Conservation (phyloP, 2,329 filamentous ascomycete genomes). For the Diaporthe longicolla region DNA sequence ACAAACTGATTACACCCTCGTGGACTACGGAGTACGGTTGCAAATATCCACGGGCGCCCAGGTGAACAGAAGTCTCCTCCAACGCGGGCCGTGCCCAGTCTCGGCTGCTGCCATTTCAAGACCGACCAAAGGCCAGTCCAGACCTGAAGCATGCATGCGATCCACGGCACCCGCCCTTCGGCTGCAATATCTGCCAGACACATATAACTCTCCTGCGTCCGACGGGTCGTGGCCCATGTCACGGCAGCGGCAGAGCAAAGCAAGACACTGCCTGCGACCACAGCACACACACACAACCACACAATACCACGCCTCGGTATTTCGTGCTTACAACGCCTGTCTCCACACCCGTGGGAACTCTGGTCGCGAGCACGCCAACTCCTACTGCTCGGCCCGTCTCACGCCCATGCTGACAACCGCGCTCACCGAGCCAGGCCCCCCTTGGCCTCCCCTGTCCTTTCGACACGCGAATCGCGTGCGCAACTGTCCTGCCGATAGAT, state of each 20-base stretch:
- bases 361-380: constrained; percentile 28
- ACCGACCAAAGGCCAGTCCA: neutral
- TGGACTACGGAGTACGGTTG: neutral
- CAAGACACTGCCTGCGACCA: neutral
- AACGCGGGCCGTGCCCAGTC: neutral
- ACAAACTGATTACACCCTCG: neutral
- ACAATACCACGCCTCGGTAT: constrained; percentile 11
- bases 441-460: neutral
- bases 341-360: constrained; percentile 23
- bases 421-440: constrained; percentile 20
- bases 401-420: constrained; percentile 6
- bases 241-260: constrained; percentile 17
- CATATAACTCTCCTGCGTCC: constrained; percentile 11
- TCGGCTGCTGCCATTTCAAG: neutral
- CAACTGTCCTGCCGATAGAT: neutral
- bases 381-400: constrained; percentile 32
- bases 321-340: constrained; percentile 18
- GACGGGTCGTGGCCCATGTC: constrained; percentile 19
- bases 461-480: constrained; percentile 7
- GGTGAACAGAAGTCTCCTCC: neutral
- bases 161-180: neutral
- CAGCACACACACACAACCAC: neutral
- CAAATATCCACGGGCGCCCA: neutral
- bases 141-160: neutral
- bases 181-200: constrained; percentile 26